Conservation (phyloP, 352 stramenopile genomes). For the Thalassiosira oceanica region DNA sequence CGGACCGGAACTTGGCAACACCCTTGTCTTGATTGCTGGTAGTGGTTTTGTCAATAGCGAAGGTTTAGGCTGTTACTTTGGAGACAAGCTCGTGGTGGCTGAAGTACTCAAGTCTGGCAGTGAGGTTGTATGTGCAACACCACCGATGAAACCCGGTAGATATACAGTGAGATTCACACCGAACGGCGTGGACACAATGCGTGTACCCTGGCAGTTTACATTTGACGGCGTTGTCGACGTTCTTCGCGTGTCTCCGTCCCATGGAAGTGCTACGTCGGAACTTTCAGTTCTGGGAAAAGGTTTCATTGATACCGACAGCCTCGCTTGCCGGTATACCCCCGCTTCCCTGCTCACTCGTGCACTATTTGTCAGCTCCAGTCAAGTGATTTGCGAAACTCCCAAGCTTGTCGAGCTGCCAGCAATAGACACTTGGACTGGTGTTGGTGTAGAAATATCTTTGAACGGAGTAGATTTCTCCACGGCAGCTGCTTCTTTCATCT, state of each 20-base stretch:
- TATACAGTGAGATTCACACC: constrained; percentile 51
- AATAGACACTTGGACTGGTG: constrained; percentile 20
- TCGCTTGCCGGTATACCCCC: constrained; percentile 84
- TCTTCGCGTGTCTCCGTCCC: constrained; percentile 38
- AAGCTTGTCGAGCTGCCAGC: too few species aligned
- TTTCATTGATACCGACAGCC: constrained; percentile 80
- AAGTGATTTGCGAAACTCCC: too few species aligned
- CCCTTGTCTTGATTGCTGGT: constrained; percentile 40
- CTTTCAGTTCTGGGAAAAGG: constrained; percentile 82
- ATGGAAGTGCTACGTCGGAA: constrained; percentile 75
- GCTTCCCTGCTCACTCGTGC: too few species aligned
- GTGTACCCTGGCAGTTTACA: constrained; percentile 80
- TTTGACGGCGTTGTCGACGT: constrained; percentile 66
- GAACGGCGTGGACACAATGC: constrained; percentile 83
- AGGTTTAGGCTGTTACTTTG: constrained; percentile 47
- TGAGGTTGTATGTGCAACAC: constrained; percentile 48
- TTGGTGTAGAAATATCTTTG: constrained; percentile 44
- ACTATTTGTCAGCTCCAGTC: too few species aligned
- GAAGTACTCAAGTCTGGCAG: constrained; percentile 34
- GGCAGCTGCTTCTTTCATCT: constrained; percentile 30
- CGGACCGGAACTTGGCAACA: constrained; percentile 45
- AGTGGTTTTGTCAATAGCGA: constrained; percentile 47
- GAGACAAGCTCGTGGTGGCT: constrained; percentile 31
- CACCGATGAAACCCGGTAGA: constrained; percentile 36
- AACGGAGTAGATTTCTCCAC: constrained; percentile 62